These are phyloP conservation scores for Lepidium africanum DNA, from an alignment of 345 rosid genomes.

Conservation along the genomic window DNA sequence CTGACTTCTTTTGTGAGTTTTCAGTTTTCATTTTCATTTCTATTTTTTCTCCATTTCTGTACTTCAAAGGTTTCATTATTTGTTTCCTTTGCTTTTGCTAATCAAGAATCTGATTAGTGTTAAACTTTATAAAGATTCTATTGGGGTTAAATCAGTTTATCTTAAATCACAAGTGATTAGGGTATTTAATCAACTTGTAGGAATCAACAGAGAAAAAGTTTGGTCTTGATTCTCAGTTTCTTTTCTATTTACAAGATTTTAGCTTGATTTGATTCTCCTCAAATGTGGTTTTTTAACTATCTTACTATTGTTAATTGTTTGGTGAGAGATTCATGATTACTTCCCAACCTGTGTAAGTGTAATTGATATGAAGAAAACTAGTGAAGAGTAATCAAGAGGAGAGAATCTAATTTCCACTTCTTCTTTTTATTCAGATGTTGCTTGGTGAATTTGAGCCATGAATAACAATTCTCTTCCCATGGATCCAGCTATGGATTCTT, in stretches of 20 bases:
- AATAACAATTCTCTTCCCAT: constrained; percentile 30
- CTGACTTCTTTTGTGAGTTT: constrained; percentile 31
- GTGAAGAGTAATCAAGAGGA: neutral
- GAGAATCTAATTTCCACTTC: constrained; percentile 7
- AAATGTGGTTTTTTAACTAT: constrained; percentile 25
- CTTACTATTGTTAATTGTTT: neutral
- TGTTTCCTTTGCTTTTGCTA: neutral
- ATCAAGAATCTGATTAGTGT: constrained; percentile 14
- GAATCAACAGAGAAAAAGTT: constrained; percentile 27
- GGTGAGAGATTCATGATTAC: constrained; percentile 7
- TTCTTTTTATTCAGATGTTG: constrained; percentile 7
- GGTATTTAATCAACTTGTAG: constrained; percentile 26
- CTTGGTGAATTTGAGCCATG: constrained; percentile 7
- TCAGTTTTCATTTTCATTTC: neutral
- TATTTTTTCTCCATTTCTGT: neutral
- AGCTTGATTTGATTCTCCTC: constrained; percentile 22
- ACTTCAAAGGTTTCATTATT: constrained; percentile 3
- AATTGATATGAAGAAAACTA: neutral
- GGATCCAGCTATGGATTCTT: constrained; percentile 61
- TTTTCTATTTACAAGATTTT: constrained; percentile 15
- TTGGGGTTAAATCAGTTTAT: constrained; percentile 12
- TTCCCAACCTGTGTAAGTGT: neutral
- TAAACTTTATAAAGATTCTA: neutral
- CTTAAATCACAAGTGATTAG: constrained; percentile 33
- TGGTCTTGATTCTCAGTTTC: constrained; percentile 20